These are phyloP conservation scores for Rehmannia glutinosa DNA, from an alignment of 257 asterid genomes.

Conservation along the genomic window DNA sequence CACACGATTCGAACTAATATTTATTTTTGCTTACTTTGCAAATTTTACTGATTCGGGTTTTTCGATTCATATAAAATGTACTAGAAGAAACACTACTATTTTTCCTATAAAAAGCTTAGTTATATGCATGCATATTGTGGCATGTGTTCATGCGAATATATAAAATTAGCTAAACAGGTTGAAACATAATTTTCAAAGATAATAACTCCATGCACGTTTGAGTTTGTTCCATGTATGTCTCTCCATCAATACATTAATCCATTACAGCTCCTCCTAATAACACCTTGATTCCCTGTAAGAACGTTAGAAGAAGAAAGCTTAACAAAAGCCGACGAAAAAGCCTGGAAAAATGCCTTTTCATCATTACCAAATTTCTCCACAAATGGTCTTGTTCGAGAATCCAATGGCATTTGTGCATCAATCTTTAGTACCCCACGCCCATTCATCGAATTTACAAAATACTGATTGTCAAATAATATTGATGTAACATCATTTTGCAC, in stretches of 20 bases:
- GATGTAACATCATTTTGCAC: constrained; percentile 36
- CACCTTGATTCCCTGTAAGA: constrained; percentile 40
- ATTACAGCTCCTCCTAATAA: constrained; percentile 33
- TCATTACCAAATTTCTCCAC: constrained; percentile 35
- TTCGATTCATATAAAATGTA: too few species aligned
- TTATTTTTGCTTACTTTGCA: too few species aligned
- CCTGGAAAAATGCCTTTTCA: constrained; percentile 26
- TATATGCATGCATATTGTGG: too few species aligned
- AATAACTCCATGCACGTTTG: too few species aligned
- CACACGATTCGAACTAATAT: too few species aligned
- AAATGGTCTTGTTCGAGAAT: constrained; percentile 33
- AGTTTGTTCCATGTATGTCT: too few species aligned
- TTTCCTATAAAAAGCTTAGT: too few species aligned
- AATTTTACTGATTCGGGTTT: too few species aligned
- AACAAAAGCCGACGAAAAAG: constrained; percentile 44
- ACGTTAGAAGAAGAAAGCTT: constrained; percentile 36
- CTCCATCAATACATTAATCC: constrained; percentile 15
- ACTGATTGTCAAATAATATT: constrained; percentile 34
- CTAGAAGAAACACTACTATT: too few species aligned
- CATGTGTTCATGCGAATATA: too few species aligned
- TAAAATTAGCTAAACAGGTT: too few species aligned
- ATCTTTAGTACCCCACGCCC: constrained; percentile 39
- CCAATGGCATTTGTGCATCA: constrained; percentile 39
- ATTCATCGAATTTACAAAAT: constrained; percentile 22
- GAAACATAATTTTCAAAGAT: too few species aligned